Base-by-base conservation (phyloP, 371 early-diverging fungal genomes). In the Neoconidiobolus thromboides region DNA sequence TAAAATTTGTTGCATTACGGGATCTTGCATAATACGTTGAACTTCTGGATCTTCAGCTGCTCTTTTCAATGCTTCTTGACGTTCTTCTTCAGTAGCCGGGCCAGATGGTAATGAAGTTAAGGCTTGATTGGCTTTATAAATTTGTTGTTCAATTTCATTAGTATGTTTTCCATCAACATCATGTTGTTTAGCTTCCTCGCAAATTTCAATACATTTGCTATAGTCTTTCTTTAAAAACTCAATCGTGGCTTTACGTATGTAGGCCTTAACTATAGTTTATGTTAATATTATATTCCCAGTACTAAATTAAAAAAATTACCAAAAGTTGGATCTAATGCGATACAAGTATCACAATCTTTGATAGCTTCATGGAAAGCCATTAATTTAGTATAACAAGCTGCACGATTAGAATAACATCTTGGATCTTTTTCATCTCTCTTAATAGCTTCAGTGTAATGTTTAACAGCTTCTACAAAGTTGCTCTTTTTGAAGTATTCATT, bases 201-300 rank as follows among this genome's bases (percentile, higher is more conserved):
- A 83, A n/a, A 83, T 83, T 62, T 90, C 90, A 49, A 95, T 72
- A 12, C 82, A 74, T 68, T 91, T 85, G 42, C 77, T 73, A 65
- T 81, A 92, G 57, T 97, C 96, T 68, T 82, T 83, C 80, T 86
- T 91, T 58, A 84, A 73, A 68, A 85, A 82, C 66, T 86, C 81
- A 62, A 93, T 81, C n/a, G 86, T 86, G 48, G 95, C 95, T 78
- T 94, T 95, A 69, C 98, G 91, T 59, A 92, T 81, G 70, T 98
- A 96, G 46, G 91, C 96, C 78, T 96, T 94, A 61, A 86, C 81
- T 75, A 61, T 47, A 26, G 41, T 42, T 47, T 26, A 26, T 26
- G 26, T 26, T 26, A 26, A 26, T 26, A 26, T 26, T 39, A 12
- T 2, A 41, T n/a, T 42, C 3, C 42, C 51, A 14, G 14, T 49